Evolutionary conservation across 441 rosid genomes (phyloP).

Genomic region (Populus tomentosa): DNA sequence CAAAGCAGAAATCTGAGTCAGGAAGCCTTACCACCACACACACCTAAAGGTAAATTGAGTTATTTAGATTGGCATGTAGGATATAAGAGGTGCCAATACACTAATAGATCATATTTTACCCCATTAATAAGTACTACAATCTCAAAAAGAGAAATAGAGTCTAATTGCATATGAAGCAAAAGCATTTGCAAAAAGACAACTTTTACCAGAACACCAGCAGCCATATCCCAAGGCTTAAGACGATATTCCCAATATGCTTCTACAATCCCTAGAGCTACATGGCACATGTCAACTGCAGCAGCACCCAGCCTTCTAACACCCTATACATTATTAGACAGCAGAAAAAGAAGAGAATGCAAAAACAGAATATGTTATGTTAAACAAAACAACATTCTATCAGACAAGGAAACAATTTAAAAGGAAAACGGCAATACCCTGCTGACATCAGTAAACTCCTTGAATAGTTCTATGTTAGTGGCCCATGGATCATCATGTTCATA

Average conservation of each 20-base stretch:
- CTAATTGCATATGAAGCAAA: not conserved
- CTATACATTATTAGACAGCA: conserved; percentile 25
- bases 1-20: not conserved
- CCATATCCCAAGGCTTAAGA: conserved; percentile 99
- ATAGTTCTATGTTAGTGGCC: conserved; percentile 81
- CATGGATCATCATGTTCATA: conserved; percentile 94
- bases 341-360: not conserved
- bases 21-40: not conserved
- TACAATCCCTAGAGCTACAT: conserved; percentile 84
- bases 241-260: conserved; percentile 97
- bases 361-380: not conserved
- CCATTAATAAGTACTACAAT: not conserved
- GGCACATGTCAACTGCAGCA: conserved; percentile 99
- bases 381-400: not conserved
- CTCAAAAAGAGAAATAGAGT: not conserved
- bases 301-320: conserved; percentile 98
- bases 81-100: not conserved
- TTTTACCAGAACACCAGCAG: conserved; percentile 93
- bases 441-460: conserved; percentile 89
- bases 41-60: not conserved
- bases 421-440: conserved; percentile 53
- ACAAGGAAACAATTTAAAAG: not conserved
- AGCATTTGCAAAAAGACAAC: not conserved
- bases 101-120: not conserved
- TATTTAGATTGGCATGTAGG: not conserved